Evolutionary conservation across 2,329 filamentous ascomycete genomes (phyloP).

Genomic region (Davidsoniella australis): DNA sequence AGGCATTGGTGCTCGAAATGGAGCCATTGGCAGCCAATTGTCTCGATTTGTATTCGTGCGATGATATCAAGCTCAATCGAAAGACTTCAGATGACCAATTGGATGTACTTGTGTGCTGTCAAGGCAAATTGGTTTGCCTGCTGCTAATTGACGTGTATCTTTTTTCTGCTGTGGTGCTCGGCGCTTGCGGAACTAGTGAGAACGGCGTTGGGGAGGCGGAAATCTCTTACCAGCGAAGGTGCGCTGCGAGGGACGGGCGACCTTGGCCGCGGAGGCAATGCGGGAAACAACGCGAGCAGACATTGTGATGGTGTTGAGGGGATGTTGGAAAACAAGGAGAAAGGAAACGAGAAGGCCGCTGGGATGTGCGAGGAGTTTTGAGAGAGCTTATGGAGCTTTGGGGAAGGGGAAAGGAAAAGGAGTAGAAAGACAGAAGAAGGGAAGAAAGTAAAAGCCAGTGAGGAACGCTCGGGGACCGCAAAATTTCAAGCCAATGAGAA

Average conservation of each 20-base stretch:
- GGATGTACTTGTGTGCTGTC: neutral
- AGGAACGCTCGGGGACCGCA: constrained; percentile 14
- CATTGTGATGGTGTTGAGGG: constrained; percentile 13
- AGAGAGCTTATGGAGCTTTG: constrained; percentile 14
- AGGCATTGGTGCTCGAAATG: neutral
- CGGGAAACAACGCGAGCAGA: constrained; percentile 14
- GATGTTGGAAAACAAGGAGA: constrained; percentile 13
- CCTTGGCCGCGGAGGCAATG: constrained; percentile 14
- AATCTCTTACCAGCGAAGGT: constrained; percentile 14
- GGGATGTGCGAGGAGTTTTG: constrained; percentile 14
- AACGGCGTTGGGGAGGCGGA: constrained; percentile 9
- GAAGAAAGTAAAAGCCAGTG: constrained; percentile 12
- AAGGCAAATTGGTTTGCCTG: neutral
- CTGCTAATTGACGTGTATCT: constrained; percentile 8
- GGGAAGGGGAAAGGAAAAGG: constrained; percentile 13
- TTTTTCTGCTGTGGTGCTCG: constrained; percentile 6
- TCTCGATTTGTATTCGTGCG: neutral
- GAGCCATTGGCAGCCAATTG: constrained; percentile 6
- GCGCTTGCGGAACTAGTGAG: constrained; percentile 9
- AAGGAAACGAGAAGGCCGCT: constrained; percentile 13
- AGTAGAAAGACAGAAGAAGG: constrained; percentile 13
- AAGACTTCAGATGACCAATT: constrained; percentile 6
- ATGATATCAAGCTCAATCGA: neutral
- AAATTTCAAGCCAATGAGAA: constrained; percentile 14
- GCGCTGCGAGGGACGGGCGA: constrained; percentile 13